Base-by-base conservation (phyloP, 169 alveolate genomes). In the Plasmodium reichenowi region DNA sequence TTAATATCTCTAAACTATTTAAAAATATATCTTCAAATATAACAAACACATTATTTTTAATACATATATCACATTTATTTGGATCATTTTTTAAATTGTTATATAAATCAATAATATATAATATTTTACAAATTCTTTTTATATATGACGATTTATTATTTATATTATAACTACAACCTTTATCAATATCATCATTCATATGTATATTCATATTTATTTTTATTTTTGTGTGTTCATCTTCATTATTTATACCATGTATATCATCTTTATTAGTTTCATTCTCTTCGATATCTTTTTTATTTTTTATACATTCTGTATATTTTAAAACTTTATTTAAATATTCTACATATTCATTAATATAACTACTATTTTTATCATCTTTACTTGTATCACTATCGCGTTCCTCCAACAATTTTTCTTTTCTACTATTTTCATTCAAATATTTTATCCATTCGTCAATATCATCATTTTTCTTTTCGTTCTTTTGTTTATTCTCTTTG, bases 1-100 rank as follows among this genome's bases (percentile, higher is more conserved):
- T 78, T 71, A 78, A 70, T 15, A 66, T 48, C 15, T 78, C 89
- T 43, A 54, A 60, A 70, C 89, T 47, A 71, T 78, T 78, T 60
- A 78, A 29, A 45, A 78, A 64, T 20, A 78, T 64, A 38, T 78
- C 89, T 66, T 78, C 89, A 26, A 78, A 52, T 24, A 78, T 15
- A 5, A 8, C 48, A 54, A 72, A 64, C 15, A 78, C 32, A 15
- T 70, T 70, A 66, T 78, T 64, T 78, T 78, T 67, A 45, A 15
- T 24, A 7, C 64, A 13, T 32, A 59, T 12, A 12, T 63, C 66
- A n/a, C 4, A n/a, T 54, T 78, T 52, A 13, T 58, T 67, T 43
- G 56, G 20, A 38, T 3, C 71, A 13, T 10, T 78, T 66, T 52
- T 78, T 24, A 78, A 59, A 45, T 52, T 78, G 22, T 78, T 68